Evolutionary conservation across 352 stramenopile genomes (phyloP), one percentile per base, ranked within the genome.

Genomic region (Phytophthora rubi): DNA sequence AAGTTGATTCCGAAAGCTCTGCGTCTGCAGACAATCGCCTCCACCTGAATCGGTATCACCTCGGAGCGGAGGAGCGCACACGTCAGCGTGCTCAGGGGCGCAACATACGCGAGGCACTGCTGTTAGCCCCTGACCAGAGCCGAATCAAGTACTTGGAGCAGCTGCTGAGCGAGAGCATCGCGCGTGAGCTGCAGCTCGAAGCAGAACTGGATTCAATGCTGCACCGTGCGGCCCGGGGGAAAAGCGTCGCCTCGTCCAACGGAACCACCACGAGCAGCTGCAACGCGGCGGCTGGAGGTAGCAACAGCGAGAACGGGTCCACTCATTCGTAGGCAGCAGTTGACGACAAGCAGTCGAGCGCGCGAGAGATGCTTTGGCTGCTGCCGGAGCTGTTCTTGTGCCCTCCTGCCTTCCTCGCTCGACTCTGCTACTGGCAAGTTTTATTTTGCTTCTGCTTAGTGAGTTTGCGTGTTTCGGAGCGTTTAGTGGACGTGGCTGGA

Each of bases 121-220:
- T 86, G 51, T 81, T 91, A 66, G 85, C 85, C 5, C 86, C 88
- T 0, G 87, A 94, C 58, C 83, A 93, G 70, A 93, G 80, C 59
- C 89, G 87, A 35, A 93, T 96, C 73, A 94, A 94, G 79, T 96
- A 94, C 59, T 64, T 96, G 53, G 87, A 96, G 69, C 86, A 96
- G 66, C 60, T 96, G 47, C 65, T 96, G 21, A 91, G 81, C 30
- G 87, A 96, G 58, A 95, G 87, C 59, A 79, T 96, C 4, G 89
- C 87, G 37, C 85, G 89, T 30, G 89, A 96, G 70, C 68, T 96
- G 52, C 87, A 95, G 62, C 76, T 96, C 4, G 89, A 96, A 45
- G 83, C 85, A 6, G 85, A 96, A 57, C 68, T 96, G 26, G 82
- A 91, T 65, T 90, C 84, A 21, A 60, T 92, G 10, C 72, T 92